A percentile compares a stretch with the other conserved stretches of the same genome.
These are phyloP conservation scores for Ormosia emarginata DNA, from an alignment of 306 rosid genomes.

Conservation along the genomic window DNA sequence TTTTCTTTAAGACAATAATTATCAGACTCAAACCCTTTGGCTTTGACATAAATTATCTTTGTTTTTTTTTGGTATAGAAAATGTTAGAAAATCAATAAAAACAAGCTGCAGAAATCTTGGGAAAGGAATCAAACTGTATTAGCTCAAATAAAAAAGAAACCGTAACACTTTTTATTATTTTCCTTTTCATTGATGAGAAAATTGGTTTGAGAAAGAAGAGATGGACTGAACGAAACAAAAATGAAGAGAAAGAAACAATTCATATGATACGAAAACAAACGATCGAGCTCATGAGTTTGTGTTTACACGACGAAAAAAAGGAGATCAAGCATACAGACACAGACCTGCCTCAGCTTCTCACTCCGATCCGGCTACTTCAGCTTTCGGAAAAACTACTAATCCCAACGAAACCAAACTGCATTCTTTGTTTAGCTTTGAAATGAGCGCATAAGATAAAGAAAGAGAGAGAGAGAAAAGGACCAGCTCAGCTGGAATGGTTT, in stretches of 20 bases:
- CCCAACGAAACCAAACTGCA: slow-evolving; percentile 54
- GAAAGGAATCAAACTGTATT: neutral
- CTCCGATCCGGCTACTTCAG: slow-evolving; percentile 48
- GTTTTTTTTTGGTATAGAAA: neutral
- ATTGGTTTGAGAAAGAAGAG: neutral
- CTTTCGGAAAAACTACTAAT: slow-evolving; percentile 55
- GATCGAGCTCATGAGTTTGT: neutral
- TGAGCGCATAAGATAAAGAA: slow-evolving; percentile 9
- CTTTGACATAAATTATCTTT: neutral
- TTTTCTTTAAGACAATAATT: neutral
- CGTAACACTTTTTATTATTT: neutral
- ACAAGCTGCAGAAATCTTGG: neutral
- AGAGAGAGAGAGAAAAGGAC: slow-evolving; percentile 20
- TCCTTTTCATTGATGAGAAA: slow-evolving; percentile 6
- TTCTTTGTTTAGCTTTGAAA: slow-evolving; percentile 37
- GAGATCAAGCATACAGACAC: neutral
- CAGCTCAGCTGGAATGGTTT: slow-evolving; percentile 30
- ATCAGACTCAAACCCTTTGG: neutral
- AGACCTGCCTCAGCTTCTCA: slow-evolving; percentile 43
- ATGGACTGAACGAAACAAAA: neutral
- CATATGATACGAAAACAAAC: neutral
- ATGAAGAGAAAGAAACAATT: neutral
- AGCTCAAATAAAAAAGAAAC: neutral
- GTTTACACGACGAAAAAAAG: neutral
- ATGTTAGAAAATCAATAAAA: neutral